Evolutionary conservation across 805 yeast species (phyloP).

Genomic region (Cyberlindnera subsufficiens): DNA sequence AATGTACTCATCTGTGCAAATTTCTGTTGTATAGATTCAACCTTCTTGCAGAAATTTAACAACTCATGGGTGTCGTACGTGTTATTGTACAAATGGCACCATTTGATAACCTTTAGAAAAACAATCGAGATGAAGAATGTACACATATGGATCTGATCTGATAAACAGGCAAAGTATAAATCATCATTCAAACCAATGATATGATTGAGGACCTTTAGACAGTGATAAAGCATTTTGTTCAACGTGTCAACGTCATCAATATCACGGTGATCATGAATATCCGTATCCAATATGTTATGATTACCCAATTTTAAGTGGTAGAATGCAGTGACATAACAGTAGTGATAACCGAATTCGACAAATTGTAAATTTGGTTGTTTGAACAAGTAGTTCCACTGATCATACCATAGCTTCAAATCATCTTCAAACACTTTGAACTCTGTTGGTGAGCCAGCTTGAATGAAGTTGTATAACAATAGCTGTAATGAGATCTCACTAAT

Average conservation of each 20-base stretch:
- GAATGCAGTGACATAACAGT: constrained; percentile 46
- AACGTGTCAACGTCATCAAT: constrained; percentile 17
- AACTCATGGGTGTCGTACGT: constrained; percentile 17
- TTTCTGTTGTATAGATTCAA: constrained; percentile 11
- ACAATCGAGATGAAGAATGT: constrained; percentile 18
- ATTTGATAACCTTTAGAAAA: constrained; percentile 18
- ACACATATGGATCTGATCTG: constrained; percentile 59
- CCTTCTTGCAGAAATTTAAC: constrained; percentile 14
- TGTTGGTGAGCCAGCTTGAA: constrained; percentile 33
- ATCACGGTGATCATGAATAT: constrained; percentile 9
- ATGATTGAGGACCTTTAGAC: constrained; percentile 21
- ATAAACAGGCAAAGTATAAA: constrained; percentile 60
- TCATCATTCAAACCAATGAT: constrained; percentile 28
- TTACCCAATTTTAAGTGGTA: constrained; percentile 31
- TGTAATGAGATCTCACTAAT: constrained; percentile 68
- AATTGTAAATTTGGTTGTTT: constrained; percentile 70
- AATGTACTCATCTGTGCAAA: constrained; percentile 14
- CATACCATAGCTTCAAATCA: constrained; percentile 56
- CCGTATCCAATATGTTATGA: constrained; percentile 6
- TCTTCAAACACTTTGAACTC: constrained; percentile 32
- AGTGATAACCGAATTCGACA: constrained; percentile 65
- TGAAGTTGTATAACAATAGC: constrained; percentile 49
- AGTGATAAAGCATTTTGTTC: constrained; percentile 22
- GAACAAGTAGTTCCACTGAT: constrained; percentile 64
- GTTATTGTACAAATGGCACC: constrained; percentile 19